A percentile compares a stretch with the other conserved stretches of the same genome.
These are phyloP conservation scores for Stramenopiles sp. DNA, from an alignment of 352 stramenopile genomes.

Conservation along the genomic window DNA sequence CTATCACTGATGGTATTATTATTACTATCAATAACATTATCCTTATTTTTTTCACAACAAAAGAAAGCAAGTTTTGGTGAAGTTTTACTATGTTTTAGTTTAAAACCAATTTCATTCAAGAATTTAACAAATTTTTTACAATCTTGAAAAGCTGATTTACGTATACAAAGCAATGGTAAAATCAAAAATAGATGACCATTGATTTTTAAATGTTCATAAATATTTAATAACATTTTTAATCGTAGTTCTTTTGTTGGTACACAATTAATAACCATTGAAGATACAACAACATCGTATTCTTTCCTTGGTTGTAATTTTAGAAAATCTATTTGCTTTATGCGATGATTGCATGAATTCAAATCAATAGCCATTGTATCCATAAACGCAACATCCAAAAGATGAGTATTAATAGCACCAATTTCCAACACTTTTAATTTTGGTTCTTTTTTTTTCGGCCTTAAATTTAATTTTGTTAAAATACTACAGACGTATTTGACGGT, in stretches of 20 bases:
- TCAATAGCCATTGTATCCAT: constrained; percentile 80
- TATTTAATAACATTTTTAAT: constrained; percentile 44
- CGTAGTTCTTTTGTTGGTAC: constrained; percentile 62
- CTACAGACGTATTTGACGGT: constrained; percentile 85
- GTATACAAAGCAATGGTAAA: constrained; percentile 43
- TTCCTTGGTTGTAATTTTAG: constrained; percentile 43
- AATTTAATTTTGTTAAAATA: constrained; percentile 41
- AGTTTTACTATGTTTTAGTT: constrained; percentile 40
- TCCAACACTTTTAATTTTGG: constrained; percentile 31
- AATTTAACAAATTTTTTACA: constrained; percentile 36
- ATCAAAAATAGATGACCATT: constrained; percentile 42
- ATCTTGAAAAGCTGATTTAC: constrained; percentile 48
- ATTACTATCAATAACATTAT: too few relatives aligned
- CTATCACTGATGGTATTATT: too few relatives aligned
- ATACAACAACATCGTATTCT: constrained; percentile 70
- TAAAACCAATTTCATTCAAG: constrained; percentile 40
- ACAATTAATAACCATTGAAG: constrained; percentile 87
- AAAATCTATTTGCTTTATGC: constrained; percentile 72
- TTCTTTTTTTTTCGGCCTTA: constrained; percentile 11
- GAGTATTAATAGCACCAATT: constrained; percentile 85
- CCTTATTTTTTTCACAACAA: constrained; percentile 32
- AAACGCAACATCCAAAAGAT: constrained; percentile 64
- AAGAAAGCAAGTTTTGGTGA: constrained; percentile 53
- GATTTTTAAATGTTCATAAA: constrained; percentile 33
- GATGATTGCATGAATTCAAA: constrained; percentile 63